These are phyloP conservation scores for Blastobotrys capitulatus DNA, from an alignment of 1,139 yeast genomes.

Conservation along the genomic window DNA sequence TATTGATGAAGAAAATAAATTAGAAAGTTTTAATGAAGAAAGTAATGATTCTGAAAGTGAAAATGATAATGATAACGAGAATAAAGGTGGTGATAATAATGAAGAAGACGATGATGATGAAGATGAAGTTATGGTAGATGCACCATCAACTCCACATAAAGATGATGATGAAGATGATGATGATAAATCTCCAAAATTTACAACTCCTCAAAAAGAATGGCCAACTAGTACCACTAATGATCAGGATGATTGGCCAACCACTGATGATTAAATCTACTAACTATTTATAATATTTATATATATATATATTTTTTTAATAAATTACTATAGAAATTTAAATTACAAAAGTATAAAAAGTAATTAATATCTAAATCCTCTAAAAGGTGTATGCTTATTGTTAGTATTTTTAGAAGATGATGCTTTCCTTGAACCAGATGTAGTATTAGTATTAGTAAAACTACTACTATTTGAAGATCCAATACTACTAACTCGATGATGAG, in stretches of 20 bases:
- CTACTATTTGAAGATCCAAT: background rate
- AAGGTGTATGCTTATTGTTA: background rate
- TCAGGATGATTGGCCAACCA: background rate
- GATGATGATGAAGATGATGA: background rate
- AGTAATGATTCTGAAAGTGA: background rate
- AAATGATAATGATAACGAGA: background rate
- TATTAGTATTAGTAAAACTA: background rate
- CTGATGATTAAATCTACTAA: background rate
- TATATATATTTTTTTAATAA: background rate
- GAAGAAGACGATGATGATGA: background rate
- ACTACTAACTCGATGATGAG: background rate
- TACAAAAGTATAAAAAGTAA: background rate
- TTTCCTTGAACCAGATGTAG: background rate
- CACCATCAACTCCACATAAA: background rate
- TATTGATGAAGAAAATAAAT: background rate
- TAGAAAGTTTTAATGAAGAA: background rate
- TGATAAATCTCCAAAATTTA: slow-evolving; percentile 6
- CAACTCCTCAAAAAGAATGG: slow-evolving; percentile 1
- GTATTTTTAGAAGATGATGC: background rate
- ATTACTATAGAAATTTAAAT: background rate
- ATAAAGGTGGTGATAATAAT: background rate
- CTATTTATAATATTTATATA: background rate
- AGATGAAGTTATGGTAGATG: background rate
- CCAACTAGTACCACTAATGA: background rate
- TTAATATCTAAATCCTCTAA: background rate